These are phyloP conservation scores for barrel medic (Medicago truncatula) DNA, from an alignment of 306 rosid species.

Conservation along the genomic window DNA sequence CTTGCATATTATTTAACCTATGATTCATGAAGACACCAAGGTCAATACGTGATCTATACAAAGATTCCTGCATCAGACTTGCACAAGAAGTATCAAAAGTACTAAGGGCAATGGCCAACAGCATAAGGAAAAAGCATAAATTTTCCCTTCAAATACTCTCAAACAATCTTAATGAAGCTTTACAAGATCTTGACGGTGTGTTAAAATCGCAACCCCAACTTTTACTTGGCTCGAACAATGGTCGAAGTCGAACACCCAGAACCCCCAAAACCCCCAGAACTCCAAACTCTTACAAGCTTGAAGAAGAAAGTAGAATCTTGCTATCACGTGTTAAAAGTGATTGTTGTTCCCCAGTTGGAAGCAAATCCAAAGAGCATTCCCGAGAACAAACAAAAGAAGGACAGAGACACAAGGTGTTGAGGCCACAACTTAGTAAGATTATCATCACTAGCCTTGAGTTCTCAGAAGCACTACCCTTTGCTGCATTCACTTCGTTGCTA, in stretches of 20 bases:
- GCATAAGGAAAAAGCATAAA: conserved; percentile 63
- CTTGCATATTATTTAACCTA: conserved; percentile 8
- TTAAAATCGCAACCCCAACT: conserved; percentile 79
- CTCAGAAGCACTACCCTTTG: conserved; percentile 85
- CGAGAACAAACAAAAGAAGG: conserved; percentile 44
- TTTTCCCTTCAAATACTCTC: conserved; percentile 69
- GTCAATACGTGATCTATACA: conserved; percentile 62
- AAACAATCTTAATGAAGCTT: conserved; percentile 64
- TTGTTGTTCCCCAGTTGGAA: conserved; percentile 44
- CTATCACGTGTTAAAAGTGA: conserved; percentile 61
- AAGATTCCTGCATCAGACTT: conserved; percentile 70
- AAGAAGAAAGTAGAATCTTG: conserved; percentile 41
- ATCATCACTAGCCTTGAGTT: conserved; percentile 66
- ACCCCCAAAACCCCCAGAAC: no score
- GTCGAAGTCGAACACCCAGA: conserved; percentile 40
- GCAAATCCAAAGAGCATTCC: conserved; percentile 44
- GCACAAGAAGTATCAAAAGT: conserved; percentile 71
- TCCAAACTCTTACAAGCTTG: conserved; percentile 11
- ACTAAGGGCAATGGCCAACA: conserved; percentile 61
- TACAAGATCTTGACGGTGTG: conserved; percentile 69
- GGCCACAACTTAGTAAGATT: conserved; percentile 71
- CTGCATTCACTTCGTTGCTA: conserved; percentile 80
- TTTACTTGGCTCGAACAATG: conserved; percentile 63
- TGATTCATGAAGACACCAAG: conserved; percentile 60
- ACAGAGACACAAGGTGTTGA: conserved; percentile 51